Percentiles rank a stretch among this genome's conserved stretches.
Conservation (phyloP, 1,139 yeast genomes). For the Sugiyamaella paludigena region DNA sequence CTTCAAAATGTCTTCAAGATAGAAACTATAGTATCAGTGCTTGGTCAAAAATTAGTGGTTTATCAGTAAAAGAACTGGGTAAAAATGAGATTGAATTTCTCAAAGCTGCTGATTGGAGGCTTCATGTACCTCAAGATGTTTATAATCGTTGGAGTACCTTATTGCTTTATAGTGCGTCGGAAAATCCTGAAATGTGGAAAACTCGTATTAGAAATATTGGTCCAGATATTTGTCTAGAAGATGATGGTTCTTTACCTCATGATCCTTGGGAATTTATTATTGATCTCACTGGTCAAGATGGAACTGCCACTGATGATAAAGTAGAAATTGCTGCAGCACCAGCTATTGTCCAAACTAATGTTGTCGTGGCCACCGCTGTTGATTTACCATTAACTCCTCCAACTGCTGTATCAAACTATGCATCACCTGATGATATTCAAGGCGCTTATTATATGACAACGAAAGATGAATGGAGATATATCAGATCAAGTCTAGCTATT, state of each 20-base stretch:
- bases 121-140: slow-evolving; percentile 49
- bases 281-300: slow-evolving; percentile 11
- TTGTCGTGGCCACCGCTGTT: slow-evolving; percentile 11
- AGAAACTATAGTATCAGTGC: slow-evolving; percentile 64
- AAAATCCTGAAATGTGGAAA: slow-evolving; percentile 67
- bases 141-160: slow-evolving; percentile 53
- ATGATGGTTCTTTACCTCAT: background rate
- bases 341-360: background rate
- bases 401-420: slow-evolving; percentile 5
- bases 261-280: slow-evolving; percentile 13
- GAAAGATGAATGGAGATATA: slow-evolving; percentile 15
- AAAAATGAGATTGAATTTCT: slow-evolving; percentile 57
- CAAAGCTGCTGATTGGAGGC: slow-evolving; percentile 52
- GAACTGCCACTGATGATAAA: slow-evolving; percentile 3
- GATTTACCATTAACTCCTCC: slow-evolving; percentile 11
- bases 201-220: slow-evolving; percentile 13
- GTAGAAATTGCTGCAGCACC: background rate
- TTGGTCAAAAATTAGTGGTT: slow-evolving; percentile 78
- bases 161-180: slow-evolving; percentile 40
- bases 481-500: slow-evolving; percentile 12
- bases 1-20: slow-evolving; percentile 73
- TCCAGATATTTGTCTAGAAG: slow-evolving; percentile 12
- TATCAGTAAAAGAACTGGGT: slow-evolving; percentile 49
- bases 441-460: slow-evolving; percentile 16
- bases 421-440: slow-evolving; percentile 7